Conservation (phyloP, 1,284 basidiomycete genomes). For the Hymenochaete sp. region DNA sequence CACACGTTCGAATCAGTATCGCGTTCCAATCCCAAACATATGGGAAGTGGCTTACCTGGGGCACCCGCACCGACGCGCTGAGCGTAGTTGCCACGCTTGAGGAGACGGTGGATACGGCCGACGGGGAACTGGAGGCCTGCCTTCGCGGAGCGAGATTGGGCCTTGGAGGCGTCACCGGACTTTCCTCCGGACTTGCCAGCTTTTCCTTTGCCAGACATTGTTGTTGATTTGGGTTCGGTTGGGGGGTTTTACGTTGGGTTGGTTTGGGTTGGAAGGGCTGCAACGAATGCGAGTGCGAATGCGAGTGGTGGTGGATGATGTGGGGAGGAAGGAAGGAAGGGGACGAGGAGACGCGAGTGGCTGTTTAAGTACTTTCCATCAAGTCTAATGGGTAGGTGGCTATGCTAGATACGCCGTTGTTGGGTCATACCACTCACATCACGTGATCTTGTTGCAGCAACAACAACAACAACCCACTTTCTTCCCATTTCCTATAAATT, state of each 20-base stretch:
- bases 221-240: slow-evolving; percentile 12
- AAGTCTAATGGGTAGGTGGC: background rate
- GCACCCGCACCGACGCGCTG: slow-evolving; percentile 74
- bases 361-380: background rate
- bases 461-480: background rate
- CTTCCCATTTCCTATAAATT: background rate
- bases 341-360: background rate
- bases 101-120: slow-evolving; percentile 86
- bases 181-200: slow-evolving; percentile 57
- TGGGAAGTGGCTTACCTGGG: slow-evolving; percentile 48
- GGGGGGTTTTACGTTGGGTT: slow-evolving; percentile 8
- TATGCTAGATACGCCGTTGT: background rate
- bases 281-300: background rate
- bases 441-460: background rate
- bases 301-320: background rate
- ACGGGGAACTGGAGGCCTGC: slow-evolving; percentile 81
- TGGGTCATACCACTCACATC: background rate
- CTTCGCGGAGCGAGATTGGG: slow-evolving; percentile 74
- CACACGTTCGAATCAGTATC: slow-evolving; percentile 2
- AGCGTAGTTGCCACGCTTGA: slow-evolving; percentile 85
- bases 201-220: slow-evolving; percentile 51
- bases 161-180: slow-evolving; percentile 44
- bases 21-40: background rate
- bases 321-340: background rate
- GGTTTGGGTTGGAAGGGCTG: background rate